Evolutionary conservation across 257 asterid genomes (phyloP), one percentile per base, ranked within the genome.

Genomic region (Agastache rugosa): DNA sequence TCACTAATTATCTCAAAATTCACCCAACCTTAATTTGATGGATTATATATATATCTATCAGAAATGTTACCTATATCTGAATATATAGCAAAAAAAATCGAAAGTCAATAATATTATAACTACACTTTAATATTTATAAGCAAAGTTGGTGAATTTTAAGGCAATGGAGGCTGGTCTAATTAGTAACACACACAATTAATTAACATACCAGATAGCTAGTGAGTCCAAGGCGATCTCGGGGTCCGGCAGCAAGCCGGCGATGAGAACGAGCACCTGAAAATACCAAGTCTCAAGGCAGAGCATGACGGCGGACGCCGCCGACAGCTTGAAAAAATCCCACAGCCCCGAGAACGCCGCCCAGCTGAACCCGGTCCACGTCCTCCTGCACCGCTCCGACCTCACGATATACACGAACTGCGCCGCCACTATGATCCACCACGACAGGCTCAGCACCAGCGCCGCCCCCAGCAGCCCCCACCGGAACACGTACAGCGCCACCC

Each of bases 261-360:
- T 23, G 73, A 89, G 65, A 2, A 86, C 74, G 8, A 89, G 72
- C 45, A 87, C 69, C 80, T 85, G 90, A 51, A 76, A 81, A 56
- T 89, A 89, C 96, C 96, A 89, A 3, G 86, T 78, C 65, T 89
- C 92, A 63, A 89, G 66, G 63, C 89, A 84, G 17, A 87, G 83
- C 96, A 89, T 89, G 27, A 89, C 85, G 2, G 91, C 88, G 0
- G 96, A 89, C 0, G 96, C 84, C 7, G 84, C 83, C 0, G 93
- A 89, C 53, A 89, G 74, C 71, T 86, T 89, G 17, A 86, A 83
- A 19, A 89, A 89, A 0, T 16, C 72, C 89, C 90, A 83, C 1
- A 87, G 79, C 2, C 90, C 93, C 3, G 83, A 64, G 61, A 89
- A 87, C 0, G 93, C 96, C 60, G 16, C 68, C 56, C 58, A 5